These are phyloP conservation scores for Quambalaria eucalypti DNA, from an alignment of 1,284 basidiomycete species.

Conservation along the genomic window DNA sequence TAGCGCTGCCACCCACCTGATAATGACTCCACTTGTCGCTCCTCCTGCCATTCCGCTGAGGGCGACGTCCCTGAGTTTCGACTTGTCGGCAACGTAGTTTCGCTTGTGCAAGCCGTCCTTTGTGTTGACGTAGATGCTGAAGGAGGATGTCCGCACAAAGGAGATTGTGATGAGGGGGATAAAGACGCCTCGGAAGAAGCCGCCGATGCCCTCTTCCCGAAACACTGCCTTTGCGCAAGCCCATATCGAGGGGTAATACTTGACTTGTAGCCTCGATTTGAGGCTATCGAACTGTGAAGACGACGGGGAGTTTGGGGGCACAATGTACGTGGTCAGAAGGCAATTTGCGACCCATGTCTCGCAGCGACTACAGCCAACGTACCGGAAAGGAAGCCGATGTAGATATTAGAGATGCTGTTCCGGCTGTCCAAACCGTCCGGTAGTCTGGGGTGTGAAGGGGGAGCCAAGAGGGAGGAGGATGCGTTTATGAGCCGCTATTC, in stretches of 20 bases:
- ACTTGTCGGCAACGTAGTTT: conserved; percentile 11
- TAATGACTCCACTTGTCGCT: conserved; percentile 70
- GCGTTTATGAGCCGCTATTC: neutral
- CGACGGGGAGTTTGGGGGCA: neutral
- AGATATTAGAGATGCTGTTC: conserved; percentile 42
- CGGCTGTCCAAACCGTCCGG: conserved; percentile 41
- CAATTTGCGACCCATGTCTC: neutral
- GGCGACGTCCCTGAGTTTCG: conserved; percentile 18
- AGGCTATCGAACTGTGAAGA: conserved; percentile 34
- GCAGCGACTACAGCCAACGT: neutral
- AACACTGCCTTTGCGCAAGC: conserved; percentile 51
- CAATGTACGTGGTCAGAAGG: neutral
- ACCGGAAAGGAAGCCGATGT: conserved; percentile 42
- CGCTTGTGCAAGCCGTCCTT: conserved; percentile 63
- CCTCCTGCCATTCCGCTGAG: conserved; percentile 53
- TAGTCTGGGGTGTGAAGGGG: conserved; percentile 14
- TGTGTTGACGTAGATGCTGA: conserved; percentile 83
- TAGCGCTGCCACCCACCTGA: too few relatives aligned
- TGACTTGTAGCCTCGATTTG: conserved; percentile 42
- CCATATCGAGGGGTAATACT: conserved; percentile 42
- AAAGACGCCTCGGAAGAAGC: conserved; percentile 75
- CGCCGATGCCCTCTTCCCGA: conserved; percentile 78
- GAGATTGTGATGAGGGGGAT: conserved; percentile 93
- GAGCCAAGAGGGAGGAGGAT: too few relatives aligned
- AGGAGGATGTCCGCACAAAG: conserved; percentile 82